phyloP scores from a whole-genome alignment of 805 yeast genomes.

The baker's yeast (Saccharomyces cerevisiae) region DNA sequence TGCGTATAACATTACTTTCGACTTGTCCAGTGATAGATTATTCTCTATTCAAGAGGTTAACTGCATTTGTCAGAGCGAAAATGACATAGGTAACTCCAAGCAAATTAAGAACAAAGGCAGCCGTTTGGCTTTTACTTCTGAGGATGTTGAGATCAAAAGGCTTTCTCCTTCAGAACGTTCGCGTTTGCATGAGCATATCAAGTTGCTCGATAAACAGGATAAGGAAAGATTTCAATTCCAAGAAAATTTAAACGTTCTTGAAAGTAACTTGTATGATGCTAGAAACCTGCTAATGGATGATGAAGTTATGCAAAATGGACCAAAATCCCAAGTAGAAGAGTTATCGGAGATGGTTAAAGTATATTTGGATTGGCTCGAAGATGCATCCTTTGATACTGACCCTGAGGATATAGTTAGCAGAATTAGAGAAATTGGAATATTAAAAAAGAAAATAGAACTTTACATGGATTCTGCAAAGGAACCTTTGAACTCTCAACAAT shows the following conservation, averaged over 20 bases:
- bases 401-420: constrained; percentile 33
- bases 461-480: constrained; percentile 36
- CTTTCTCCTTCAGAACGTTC: constrained; percentile 41
- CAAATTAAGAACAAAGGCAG: neutral
- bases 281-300: constrained; percentile 52
- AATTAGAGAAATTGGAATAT: constrained; percentile 17
- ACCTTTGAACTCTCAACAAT: constrained; percentile 41
- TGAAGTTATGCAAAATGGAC: constrained; percentile 37
- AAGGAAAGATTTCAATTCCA: constrained; percentile 44
- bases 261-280: constrained; percentile 61
- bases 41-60: constrained; percentile 40
- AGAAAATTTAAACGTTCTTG: constrained; percentile 59
- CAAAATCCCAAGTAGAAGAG: constrained; percentile 33
- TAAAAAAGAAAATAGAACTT: constrained; percentile 30
- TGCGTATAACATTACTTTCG: constrained; percentile 36
- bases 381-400: constrained; percentile 48
- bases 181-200: constrained; percentile 41
- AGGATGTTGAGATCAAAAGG: constrained; percentile 39
- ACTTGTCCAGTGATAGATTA: constrained; percentile 41
- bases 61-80: constrained; percentile 37
- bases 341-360: constrained; percentile 37
- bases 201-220: constrained; percentile 46
- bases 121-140: neutral
- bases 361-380: constrained; percentile 70
- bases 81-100: constrained; percentile 7